A percentile compares a stretch with the other conserved stretches of the same genome.
Evolutionary conservation across 768 basidiomycete genomes (phyloP).

Genomic region (Mycena pura): DNA sequence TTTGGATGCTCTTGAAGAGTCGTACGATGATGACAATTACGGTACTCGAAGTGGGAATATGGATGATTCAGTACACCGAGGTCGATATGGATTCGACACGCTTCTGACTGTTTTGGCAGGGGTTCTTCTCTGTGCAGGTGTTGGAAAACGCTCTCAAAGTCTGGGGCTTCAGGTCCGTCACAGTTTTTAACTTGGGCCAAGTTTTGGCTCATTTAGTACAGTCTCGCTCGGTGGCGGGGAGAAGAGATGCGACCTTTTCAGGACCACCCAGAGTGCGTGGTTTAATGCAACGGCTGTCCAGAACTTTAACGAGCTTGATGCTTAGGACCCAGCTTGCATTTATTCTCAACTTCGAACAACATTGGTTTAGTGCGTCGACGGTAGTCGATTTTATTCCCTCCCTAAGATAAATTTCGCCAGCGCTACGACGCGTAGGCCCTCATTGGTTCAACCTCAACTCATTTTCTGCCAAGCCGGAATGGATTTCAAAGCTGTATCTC

Average conservation of each 20-base stretch:
- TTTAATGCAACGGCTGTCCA: neutral
- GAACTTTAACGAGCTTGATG: neutral
- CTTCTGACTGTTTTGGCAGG: slow-evolving; percentile 41
- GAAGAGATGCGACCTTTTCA: slow-evolving; percentile 83
- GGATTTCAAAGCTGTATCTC: slow-evolving; percentile 84
- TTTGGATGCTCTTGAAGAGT: slow-evolving; percentile 70
- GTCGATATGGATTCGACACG: too few species aligned
- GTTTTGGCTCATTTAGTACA: slow-evolving; percentile 33
- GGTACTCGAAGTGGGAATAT: slow-evolving; percentile 72
- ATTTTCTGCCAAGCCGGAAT: slow-evolving; percentile 71
- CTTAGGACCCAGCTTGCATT: slow-evolving; percentile 82
- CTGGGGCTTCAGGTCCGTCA: slow-evolving; percentile 83
- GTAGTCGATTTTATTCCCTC: slow-evolving; percentile 36
- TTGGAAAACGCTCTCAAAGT: slow-evolving; percentile 83
- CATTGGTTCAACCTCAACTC: slow-evolving; percentile 95
- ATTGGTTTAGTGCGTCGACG: slow-evolving; percentile 85
- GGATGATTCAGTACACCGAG: slow-evolving; percentile 85
- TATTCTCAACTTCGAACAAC: slow-evolving; percentile 84
- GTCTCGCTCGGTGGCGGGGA: slow-evolving; percentile 85
- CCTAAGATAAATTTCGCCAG: slow-evolving; percentile 30
- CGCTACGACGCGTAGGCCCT: slow-evolving; percentile 48
- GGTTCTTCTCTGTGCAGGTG: slow-evolving; percentile 93
- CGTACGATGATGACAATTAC: slow-evolving; percentile 56
- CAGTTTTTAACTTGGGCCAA: neutral
- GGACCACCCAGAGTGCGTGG: slow-evolving; percentile 72